Evolutionary conservation across 805 yeast species (phyloP).

Genomic region (Debaryomyces hansenii): DNA sequence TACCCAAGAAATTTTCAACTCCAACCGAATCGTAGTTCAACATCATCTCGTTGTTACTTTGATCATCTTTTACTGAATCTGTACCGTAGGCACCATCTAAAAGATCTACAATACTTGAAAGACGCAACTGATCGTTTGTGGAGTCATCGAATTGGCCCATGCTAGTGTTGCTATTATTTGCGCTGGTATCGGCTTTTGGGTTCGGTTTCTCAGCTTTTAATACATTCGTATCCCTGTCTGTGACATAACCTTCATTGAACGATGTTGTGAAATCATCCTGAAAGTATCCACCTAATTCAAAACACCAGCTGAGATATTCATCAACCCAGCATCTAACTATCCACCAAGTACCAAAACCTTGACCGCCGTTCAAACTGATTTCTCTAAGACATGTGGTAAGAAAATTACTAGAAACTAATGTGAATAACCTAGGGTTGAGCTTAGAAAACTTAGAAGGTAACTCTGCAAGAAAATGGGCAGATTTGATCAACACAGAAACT

Average conservation of each 20-base stretch:
- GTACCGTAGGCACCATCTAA: slow-evolving; percentile 16
- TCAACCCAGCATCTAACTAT: slow-evolving; percentile 72
- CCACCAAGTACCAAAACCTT: slow-evolving; percentile 76
- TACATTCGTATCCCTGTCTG: not conserved
- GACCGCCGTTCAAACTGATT: slow-evolving; percentile 56
- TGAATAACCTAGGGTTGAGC: slow-evolving; percentile 55
- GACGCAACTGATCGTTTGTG: slow-evolving; percentile 3
- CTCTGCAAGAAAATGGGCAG: slow-evolving; percentile 29
- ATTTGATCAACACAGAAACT: slow-evolving; percentile 24
- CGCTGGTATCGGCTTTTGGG: not conserved
- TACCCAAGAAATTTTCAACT: slow-evolving; percentile 12
- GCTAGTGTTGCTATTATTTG: slow-evolving; percentile 6
- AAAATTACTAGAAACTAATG: slow-evolving; percentile 52
- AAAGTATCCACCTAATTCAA: slow-evolving; percentile 60
- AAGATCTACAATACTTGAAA: slow-evolving; percentile 14
- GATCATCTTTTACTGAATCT: slow-evolving; percentile 4
- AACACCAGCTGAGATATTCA: slow-evolving; percentile 67
- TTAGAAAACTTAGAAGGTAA: slow-evolving; percentile 50
- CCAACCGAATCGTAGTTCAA: slow-evolving; percentile 12
- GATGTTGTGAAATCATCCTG: slow-evolving; percentile 23
- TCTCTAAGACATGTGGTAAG: slow-evolving; percentile 63
- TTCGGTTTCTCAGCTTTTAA: not conserved
- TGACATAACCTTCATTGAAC: not conserved
- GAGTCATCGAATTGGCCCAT: slow-evolving; percentile 5
- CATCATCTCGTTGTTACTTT: slow-evolving; percentile 4